A percentile compares a stretch with the other conserved stretches of the same genome.
Conservation (phyloP, 116 monocot genomes). For the Thalassia testudinum region DNA sequence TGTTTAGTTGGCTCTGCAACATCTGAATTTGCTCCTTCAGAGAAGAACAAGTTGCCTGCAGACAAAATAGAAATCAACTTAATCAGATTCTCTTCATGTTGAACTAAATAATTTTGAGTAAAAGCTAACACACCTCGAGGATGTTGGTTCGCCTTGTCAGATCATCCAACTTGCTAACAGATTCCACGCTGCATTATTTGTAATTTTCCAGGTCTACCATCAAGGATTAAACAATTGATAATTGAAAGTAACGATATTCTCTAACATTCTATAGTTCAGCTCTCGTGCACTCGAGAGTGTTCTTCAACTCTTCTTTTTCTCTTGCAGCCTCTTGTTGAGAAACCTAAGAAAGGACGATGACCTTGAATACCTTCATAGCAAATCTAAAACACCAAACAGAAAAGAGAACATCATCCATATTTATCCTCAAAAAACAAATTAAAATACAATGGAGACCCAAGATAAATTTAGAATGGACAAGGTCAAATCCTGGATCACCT, state of each 20-base stretch:
- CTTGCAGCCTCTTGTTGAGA: constrained; percentile 51
- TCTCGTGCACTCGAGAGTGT: constrained; percentile 35
- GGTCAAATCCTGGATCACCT: too few species aligned
- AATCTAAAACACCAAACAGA: too few species aligned
- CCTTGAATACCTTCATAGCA: too few species aligned
- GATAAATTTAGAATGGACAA: too few species aligned
- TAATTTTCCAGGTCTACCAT: constrained; percentile 22
- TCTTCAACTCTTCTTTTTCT: constrained; percentile 47
- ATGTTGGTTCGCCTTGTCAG: constrained; percentile 7
- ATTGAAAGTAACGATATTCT: constrained; percentile 47
- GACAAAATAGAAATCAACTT: background rate
- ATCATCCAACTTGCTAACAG: constrained; percentile 21
- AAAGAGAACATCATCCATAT: too few species aligned
- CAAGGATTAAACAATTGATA: constrained; percentile 31
- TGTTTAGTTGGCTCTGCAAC: constrained; percentile 36
- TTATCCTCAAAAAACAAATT: too few species aligned
- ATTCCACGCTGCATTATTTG: constrained; percentile 28
- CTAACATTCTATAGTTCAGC: constrained; percentile 50
- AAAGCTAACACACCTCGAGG: constrained; percentile 38
- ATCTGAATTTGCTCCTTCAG: constrained; percentile 34
- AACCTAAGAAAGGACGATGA: constrained; percentile 20
- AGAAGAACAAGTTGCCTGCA: constrained; percentile 39
- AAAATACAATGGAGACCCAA: too few species aligned
- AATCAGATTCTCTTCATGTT: too few species aligned
- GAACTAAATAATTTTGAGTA: background rate